phyloP scores from a whole-genome alignment of 192 early-diverging fungal genomes.

The Podila epigama region DNA sequence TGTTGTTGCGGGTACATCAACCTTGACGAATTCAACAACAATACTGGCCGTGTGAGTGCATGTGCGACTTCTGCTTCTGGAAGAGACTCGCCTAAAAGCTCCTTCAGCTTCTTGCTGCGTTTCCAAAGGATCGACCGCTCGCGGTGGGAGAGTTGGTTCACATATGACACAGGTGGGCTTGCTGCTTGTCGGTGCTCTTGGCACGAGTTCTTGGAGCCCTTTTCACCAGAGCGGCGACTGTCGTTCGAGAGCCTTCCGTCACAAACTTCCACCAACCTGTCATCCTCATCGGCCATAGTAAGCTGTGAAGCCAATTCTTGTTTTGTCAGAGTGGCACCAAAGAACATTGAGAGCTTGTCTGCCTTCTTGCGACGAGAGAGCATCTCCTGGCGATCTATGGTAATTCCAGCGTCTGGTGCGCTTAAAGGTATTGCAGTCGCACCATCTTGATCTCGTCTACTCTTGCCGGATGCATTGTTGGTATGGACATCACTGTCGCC shows the following conservation, averaged over 20 bases:
- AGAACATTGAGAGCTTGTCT: conserved; percentile 44
- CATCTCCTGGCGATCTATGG: conserved; percentile 25
- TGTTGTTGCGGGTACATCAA: background rate
- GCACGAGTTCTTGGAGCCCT: background rate
- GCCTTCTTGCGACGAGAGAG: conserved; percentile 31
- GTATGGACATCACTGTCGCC: background rate
- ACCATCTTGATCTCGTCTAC: background rate
- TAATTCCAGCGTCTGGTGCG: background rate
- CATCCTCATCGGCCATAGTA: conserved; percentile 15
- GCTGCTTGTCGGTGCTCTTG: background rate
- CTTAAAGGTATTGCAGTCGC: background rate
- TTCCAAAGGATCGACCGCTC: conserved; percentile 47
- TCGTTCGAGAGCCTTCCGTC: conserved; percentile 9
- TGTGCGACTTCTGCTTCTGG: conserved; percentile 37
- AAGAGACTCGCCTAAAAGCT: conserved; percentile 42
- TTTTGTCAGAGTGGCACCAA: conserved; percentile 29
- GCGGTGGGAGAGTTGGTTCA: conserved; percentile 41
- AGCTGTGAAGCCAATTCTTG: conserved; percentile 31
- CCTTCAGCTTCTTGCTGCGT: conserved; percentile 47
- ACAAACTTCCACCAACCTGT: background rate
- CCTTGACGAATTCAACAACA: background rate
- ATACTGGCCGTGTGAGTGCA: conserved; percentile 35
- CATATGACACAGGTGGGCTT: conserved; percentile 6
- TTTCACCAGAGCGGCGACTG: background rate
- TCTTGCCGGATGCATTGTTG: background rate